These are phyloP conservation scores for Fusarium humuli DNA, from an alignment of 2,329 filamentous ascomycete genomes.

Conservation along the genomic window DNA sequence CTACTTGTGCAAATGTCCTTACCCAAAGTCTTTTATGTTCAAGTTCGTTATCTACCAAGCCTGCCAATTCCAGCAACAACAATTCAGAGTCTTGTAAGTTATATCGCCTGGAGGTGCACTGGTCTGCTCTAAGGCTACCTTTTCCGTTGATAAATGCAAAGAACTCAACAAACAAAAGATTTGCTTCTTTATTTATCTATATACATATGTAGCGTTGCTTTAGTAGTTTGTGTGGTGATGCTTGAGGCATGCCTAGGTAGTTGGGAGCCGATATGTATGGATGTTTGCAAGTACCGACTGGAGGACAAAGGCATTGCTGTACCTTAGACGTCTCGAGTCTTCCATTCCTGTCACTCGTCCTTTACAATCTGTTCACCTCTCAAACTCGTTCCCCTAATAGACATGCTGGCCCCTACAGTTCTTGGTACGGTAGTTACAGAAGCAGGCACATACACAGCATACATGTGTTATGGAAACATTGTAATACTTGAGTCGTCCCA, in stretches of 20 bases:
- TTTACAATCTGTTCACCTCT: neutral
- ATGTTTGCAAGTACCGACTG: neutral
- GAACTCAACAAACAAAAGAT: neutral
- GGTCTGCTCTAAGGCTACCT: neutral
- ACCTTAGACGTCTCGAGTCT: neutral
- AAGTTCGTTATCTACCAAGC: neutral
- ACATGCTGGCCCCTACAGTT: neutral
- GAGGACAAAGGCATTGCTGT: neutral
- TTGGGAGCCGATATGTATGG: neutral
- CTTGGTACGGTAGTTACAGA: neutral
- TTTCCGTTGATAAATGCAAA: neutral
- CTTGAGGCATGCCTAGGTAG: neutral
- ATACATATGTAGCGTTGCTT: neutral
- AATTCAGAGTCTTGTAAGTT: neutral
- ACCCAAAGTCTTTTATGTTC: neutral
- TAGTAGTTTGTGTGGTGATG: neutral
- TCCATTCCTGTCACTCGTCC: neutral
- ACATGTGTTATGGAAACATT: conserved; percentile 25
- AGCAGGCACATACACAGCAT: conserved; percentile 18
- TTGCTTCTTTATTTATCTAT: no score
- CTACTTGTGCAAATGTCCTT: neutral
- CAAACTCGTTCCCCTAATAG: neutral
- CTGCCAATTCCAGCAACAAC: neutral
- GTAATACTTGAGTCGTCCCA: conserved; percentile 40
- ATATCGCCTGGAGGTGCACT: neutral